Percentiles rank a stretch among this genome's conserved stretches.
These are phyloP conservation scores for Oryza brachyantha DNA, from an alignment of 176 grass and related monocot genomes.

Conservation along the genomic window DNA sequence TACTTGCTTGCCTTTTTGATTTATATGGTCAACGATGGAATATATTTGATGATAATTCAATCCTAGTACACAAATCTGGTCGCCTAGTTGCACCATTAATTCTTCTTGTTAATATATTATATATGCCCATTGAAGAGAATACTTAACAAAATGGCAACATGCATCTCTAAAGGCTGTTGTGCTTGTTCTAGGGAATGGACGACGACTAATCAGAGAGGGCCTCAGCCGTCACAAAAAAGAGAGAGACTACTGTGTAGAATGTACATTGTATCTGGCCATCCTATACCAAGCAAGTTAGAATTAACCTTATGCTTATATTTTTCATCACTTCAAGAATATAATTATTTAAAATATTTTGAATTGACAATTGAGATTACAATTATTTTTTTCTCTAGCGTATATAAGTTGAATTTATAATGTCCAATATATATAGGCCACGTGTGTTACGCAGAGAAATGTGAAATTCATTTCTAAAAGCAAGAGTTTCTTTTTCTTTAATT, in stretches of 20 bases:
- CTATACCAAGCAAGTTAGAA: too few species aligned
- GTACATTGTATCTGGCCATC: too few species aligned
- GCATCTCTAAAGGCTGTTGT: background rate
- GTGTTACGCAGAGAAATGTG: too few species aligned
- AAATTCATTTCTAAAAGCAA: too few species aligned
- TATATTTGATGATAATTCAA: slow-evolving; percentile 23
- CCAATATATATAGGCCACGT: background rate
- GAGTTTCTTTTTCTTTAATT: too few species aligned
- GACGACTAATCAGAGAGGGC: background rate
- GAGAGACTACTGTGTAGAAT: too few species aligned
- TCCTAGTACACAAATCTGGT: background rate
- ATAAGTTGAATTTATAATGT: background rate
- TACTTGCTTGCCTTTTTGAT: background rate
- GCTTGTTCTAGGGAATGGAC: background rate
- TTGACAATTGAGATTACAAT: too few species aligned
- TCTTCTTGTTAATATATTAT: background rate
- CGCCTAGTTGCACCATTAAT: background rate
- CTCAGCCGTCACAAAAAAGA: too few species aligned
- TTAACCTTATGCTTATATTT: too few species aligned
- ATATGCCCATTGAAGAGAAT: slow-evolving; percentile 20
- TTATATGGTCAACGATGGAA: slow-evolving; percentile 10
- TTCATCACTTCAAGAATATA: too few species aligned
- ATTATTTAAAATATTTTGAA: too few species aligned
- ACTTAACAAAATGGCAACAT: slow-evolving; percentile 27
- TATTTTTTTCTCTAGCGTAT: too few species aligned